Evolutionary conservation across 2,329 filamentous ascomycete species (phyloP).

Genomic region (Neofusicoccum kwambonambiense): DNA sequence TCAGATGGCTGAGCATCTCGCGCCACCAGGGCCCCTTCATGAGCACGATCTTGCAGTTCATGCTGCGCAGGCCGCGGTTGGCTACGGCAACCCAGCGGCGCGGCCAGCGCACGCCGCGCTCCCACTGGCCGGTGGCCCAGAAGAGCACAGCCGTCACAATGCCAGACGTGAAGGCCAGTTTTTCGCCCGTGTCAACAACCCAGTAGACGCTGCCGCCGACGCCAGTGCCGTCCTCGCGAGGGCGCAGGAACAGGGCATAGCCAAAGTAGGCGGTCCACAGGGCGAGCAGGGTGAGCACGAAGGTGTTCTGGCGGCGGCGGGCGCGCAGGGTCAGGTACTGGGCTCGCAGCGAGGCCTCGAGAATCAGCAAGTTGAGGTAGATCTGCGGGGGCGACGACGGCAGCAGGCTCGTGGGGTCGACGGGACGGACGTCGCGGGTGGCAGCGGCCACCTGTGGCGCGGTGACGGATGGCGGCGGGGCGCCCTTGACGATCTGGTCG

Average conservation of each 20-base stretch:
- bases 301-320: conserved; percentile 85
- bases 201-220: conserved; percentile 94
- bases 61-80: conserved; percentile 83
- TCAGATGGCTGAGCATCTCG: conserved; percentile 69
- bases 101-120: conserved; percentile 91
- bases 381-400: conserved; percentile 95
- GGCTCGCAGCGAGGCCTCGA: conserved; percentile 88
- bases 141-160: conserved; percentile 82
- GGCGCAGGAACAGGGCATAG: conserved; percentile 90
- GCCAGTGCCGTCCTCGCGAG: conserved; percentile 88
- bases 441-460: conserved; percentile 40
- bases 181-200: conserved; percentile 87
- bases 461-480: conserved; percentile 63
- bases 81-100: conserved; percentile 84
- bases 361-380: conserved; percentile 95
- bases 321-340: conserved; percentile 91
- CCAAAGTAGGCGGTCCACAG: conserved; percentile 82
- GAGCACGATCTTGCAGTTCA: conserved; percentile 96
- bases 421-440: conserved; percentile 42
- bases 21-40: conserved; percentile 79
- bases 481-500: conserved; percentile 91
- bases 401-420: conserved; percentile 74
- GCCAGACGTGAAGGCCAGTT: conserved; percentile 87
- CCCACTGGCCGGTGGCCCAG: conserved; percentile 96
- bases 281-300: conserved; percentile 78